Percentiles rank a stretch among this genome's conserved stretches.
phyloP scores from a whole-genome alignment of 345 rosid genomes.

The Turritis glabra region DNA sequence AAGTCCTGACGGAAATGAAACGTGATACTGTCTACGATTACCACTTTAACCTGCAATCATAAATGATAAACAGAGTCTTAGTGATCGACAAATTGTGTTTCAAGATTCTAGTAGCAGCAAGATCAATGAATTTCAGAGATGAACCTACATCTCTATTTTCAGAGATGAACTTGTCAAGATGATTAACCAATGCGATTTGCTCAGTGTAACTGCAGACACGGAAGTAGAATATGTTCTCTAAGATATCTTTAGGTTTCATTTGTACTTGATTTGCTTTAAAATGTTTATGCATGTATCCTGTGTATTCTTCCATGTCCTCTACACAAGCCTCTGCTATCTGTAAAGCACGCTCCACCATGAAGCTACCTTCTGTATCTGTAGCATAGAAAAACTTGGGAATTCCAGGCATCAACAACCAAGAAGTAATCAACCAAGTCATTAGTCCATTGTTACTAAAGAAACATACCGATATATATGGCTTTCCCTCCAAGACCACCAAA shows the following conservation, averaged over 20 bases:
- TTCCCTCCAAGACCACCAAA: constrained; percentile 92
- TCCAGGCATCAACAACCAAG: background rate
- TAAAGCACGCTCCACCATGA: constrained; percentile 88
- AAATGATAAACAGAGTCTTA: background rate
- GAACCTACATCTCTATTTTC: constrained; percentile 72
- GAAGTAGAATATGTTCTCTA: constrained; percentile 77
- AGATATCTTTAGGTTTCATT: constrained; percentile 60
- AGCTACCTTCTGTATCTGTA: constrained; percentile 95
- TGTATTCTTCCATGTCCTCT: constrained; percentile 68
- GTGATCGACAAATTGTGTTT: background rate
- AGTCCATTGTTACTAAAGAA: background rate
- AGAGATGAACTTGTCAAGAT: constrained; percentile 74
- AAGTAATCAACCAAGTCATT: background rate
- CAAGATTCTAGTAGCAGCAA: background rate
- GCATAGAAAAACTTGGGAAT: background rate
- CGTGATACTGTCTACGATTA: constrained; percentile 80
- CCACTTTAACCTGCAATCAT: constrained; percentile 66
- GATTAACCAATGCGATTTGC: constrained; percentile 76
- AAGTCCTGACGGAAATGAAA: constrained; percentile 98
- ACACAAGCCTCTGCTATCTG: constrained; percentile 83
- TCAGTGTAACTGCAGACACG: constrained; percentile 89
- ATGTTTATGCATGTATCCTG: constrained; percentile 51
- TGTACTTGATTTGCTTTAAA: constrained; percentile 47
- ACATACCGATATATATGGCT: constrained; percentile 80
- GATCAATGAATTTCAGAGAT: background rate